These are phyloP conservation scores for Quercus gilva DNA, from an alignment of 306 rosid species.

Conservation along the genomic window DNA sequence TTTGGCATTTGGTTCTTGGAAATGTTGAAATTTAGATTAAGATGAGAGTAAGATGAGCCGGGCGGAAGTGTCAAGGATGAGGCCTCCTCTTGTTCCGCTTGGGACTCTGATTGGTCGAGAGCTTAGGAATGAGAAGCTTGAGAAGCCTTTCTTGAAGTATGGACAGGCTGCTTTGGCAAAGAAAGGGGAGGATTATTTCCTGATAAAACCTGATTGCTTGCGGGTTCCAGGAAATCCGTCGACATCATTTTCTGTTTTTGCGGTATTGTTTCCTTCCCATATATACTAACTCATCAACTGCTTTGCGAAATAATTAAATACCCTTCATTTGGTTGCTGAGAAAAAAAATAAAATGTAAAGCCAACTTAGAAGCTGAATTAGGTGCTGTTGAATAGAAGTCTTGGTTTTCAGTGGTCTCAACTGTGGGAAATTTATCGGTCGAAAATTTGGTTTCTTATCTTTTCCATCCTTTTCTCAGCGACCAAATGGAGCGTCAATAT, in stretches of 20 bases:
- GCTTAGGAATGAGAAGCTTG: conserved; percentile 72
- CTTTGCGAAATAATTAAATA: background rate
- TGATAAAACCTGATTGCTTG: conserved; percentile 75
- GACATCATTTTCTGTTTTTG: conserved; percentile 81
- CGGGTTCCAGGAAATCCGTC: conserved; percentile 72
- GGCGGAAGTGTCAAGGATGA: conserved; percentile 57
- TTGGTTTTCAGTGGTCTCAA: conserved; percentile 3
- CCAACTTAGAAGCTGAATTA: background rate
- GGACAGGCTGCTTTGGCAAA: conserved; percentile 99
- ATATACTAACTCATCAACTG: conserved; percentile 2
- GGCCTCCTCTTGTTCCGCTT: conserved; percentile 68
- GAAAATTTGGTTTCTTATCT: conserved; percentile 20
- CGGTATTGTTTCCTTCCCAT: conserved; percentile 53
- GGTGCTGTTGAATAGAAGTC: conserved; percentile 12
- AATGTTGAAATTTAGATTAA: conserved; percentile 47
- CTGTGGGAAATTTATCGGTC: conserved; percentile 15
- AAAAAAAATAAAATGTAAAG: background rate
- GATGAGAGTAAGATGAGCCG: conserved; percentile 77
- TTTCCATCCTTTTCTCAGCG: conserved; percentile 32
- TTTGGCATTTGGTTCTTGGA: conserved; percentile 31
- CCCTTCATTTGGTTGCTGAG: background rate
- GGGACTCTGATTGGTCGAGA: conserved; percentile 94
- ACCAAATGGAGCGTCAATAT: conserved; percentile 27
- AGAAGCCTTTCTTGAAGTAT: conserved; percentile 77
- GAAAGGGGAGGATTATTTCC: conserved; percentile 97